These are phyloP conservation scores for Rhododendron vialii DNA, from an alignment of 148 eudicot species.

Conservation along the genomic window DNA sequence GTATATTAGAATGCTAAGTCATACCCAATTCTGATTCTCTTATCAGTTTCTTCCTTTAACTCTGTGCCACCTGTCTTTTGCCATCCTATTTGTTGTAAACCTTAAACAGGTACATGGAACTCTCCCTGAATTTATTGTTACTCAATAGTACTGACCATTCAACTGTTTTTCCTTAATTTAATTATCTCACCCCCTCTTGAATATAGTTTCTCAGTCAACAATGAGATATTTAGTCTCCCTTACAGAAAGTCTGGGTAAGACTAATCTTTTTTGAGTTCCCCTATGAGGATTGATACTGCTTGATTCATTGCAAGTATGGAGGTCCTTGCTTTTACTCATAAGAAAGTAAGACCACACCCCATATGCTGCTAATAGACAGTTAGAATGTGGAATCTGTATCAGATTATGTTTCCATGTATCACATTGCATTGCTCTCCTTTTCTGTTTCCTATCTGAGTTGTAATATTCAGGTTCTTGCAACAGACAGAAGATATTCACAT, in stretches of 20 bases:
- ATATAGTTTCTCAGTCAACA: neutral
- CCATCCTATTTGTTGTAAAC: neutral
- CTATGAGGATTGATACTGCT: neutral
- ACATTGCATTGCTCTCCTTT: neutral
- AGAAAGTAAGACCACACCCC: neutral
- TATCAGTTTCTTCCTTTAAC: neutral
- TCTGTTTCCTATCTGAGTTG: neutral
- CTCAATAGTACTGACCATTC: neutral
- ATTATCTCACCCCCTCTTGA: neutral
- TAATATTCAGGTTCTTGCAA: neutral
- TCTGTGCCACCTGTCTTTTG: neutral
- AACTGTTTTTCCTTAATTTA: neutral
- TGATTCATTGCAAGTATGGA: neutral
- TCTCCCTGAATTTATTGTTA: neutral
- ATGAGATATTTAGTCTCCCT: neutral
- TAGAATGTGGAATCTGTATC: neutral
- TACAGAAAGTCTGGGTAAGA: neutral
- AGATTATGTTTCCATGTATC: neutral
- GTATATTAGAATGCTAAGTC: neutral
- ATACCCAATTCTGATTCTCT: neutral
- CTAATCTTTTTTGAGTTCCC: neutral
- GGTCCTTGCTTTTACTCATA: neutral
- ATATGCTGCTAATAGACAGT: slow-evolving; percentile 1
- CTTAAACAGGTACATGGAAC: neutral
- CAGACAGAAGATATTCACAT: neutral